Base-by-base conservation (phyloP, 2,329 filamentous ascomycete species). In the Diaporthe sp. region DNA sequence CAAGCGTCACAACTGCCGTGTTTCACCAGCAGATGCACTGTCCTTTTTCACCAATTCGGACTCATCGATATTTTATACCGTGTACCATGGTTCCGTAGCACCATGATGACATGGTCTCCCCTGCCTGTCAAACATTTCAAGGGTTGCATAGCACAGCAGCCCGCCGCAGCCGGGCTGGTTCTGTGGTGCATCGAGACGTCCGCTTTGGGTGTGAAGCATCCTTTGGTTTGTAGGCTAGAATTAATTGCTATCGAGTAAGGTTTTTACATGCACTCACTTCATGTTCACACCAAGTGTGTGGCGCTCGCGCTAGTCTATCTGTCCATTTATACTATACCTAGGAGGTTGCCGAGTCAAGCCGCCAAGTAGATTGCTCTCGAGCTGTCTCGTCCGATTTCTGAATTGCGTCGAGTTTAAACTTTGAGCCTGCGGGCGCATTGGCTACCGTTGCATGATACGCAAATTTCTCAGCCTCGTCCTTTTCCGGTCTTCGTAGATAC, bases 111-210 rank as follows among this genome's bases (percentile, higher is more conserved):
- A 61, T n/a, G 58, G 58, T 7, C 4, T n/a, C 31, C 58, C 58
- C 58, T 61, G 58, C 19, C 34, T 61, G 58, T 61, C 58, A 61
- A 39, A 42, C 34, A n/a, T n/a, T n/a, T n/a, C n/a, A 12, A 25
- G n/a, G 58, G 37, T 17, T 17, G 22, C 5, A 13, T 15, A 17
- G 19, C 58, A 42, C 37, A 17, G 13, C 58, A 39, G 42, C 17
- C 19, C n/a, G 34, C n/a, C 37, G n/a, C 57, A 60, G 12, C 34
- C 25, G 28, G 31, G 34, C 10, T 7, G 34, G 19, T 13, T 13
- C 34, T n/a, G 1, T 4, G 34, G 1, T 25, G 19, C 19, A 60
- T n/a, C 7, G n/a, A n/a, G 28, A 13, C 34, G 57, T n/a, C 57
- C 34, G 51, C 25, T 55, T 53, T 55, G 13, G 9, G 13, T 17